Base-by-base conservation (phyloP, 2,329 filamentous ascomycete species). In the Colletotrichum falcatum region DNA sequence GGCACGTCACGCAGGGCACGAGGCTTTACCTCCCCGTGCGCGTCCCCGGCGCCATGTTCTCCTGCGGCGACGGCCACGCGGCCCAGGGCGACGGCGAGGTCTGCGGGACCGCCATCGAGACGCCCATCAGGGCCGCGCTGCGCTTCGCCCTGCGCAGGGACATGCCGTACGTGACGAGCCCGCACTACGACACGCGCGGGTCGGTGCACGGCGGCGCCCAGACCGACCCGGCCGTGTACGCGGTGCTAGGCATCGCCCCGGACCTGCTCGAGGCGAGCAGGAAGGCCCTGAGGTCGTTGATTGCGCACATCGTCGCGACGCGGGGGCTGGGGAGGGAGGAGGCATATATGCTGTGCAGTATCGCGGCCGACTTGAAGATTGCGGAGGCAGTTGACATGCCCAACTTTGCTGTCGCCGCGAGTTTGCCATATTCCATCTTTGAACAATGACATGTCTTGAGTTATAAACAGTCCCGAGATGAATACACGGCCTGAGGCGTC, bases 51-150 rank as follows among this genome's bases (percentile, higher is more conserved):
- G 86, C 85, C 0, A 77, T 87, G 16, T 87, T 88, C 75, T 86
- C 84, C 74, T 86, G 84, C 70, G 86, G 86, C 44, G 86, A 88
- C 74, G 86, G 85, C 0, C 86, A 88, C 75, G 85, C 84, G 3
- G 85, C 84, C 0, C 86, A 88, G 74, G 86, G 86, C 3, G 85
- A 87, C 70, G 86, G 86, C 4, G 86, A 88, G 73, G 83, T 88
- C 28, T 87, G 85, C 72, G 85, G 86, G 7, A 86, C 85, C n/a
- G 86, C 86, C 8, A 86, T 88, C 73, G 86, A 88, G 79, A 87
- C 85, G 33, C 81, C 84, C 1, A 84, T 87, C 78, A 81, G 78
- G 67, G 86, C 85, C 0, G 82, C 81, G 0, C 73, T 88, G 42
- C 81, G 82, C n/a, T 80, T 88, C 44, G 84, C 82, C 3, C 77